Evolutionary conservation across 768 basidiomycete species (phyloP), one percentile per base, ranked within the genome.

Genomic region (Tylopilus cervinicoccineus): DNA sequence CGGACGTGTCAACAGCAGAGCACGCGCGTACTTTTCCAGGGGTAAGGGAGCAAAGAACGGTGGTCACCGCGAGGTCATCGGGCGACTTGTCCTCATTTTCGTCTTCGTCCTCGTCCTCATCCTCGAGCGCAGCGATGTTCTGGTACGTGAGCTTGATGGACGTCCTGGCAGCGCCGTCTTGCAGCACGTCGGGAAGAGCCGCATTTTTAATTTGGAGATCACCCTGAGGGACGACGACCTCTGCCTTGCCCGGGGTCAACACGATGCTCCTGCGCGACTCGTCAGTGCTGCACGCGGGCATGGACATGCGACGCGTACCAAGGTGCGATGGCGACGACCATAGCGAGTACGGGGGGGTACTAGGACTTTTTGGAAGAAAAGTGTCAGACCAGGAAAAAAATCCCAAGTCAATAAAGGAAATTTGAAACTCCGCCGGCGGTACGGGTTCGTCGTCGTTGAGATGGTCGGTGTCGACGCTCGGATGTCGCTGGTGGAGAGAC

Each of bases 181-280:
- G 73, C 48, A 94, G 71, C 56, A 80, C 75, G 49, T 89, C 85
- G 44, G 86, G 86, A 42, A 93, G 80, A 3, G 91, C 79, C 38
- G 84, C 81, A 64, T 92, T 93, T 62, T 88, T 91, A 61, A 96
- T 79, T 61, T 78, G 76, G 62, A 94, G 70, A 68, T 88, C 86
- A 29, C 76, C 76, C 46, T 78, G 77, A 49, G 86, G 79, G 20
- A 74, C 61, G 62, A 93, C 55, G 43, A 73, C 70, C 61, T 80
- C 70, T 51, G 76, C 68, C 56, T 85, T 67, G 48, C 81, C 83
- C 14, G 84, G 81, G 23, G 71, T 68, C 38, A 89, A 65, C 40
- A 71, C 72, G 20, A 78, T 58, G 65, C 83, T 84, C 88, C 88
- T 90, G 41, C 14, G 59, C 14, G 26, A 26, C 52, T 41, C 28